phyloP scores from a whole-genome alignment of 192 early-diverging fungal species.

The Backusella westeae region DNA sequence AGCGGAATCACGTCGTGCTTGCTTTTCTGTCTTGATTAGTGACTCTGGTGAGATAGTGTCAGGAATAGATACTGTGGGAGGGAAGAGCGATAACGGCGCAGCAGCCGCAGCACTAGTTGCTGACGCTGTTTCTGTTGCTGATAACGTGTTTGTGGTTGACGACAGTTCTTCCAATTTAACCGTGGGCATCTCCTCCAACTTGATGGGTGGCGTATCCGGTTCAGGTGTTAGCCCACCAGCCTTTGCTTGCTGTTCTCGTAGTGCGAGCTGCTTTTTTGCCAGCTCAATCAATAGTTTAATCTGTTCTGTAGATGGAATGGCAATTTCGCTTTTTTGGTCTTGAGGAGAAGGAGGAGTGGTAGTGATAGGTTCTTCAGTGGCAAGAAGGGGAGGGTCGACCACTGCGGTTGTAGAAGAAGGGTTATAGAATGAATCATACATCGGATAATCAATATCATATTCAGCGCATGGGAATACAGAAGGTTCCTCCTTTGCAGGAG shows the following conservation, averaged over 20 bases:
- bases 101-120: neutral
- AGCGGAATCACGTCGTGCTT: conserved; percentile 7
- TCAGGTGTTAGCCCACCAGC: neutral
- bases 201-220: neutral
- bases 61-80: conserved; percentile 25
- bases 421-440: neutral
- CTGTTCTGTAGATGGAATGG: conserved; percentile 23
- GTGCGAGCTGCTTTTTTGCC: conserved; percentile 26
- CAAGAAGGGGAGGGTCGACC: neutral
- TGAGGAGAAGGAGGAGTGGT: neutral
- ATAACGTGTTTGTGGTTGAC: neutral
- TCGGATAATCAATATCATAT: neutral
- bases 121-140: neutral
- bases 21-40: conserved; percentile 17
- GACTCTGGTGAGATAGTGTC: conserved; percentile 16
- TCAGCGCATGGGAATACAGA: neutral
- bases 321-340: neutral
- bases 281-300: conserved; percentile 31
- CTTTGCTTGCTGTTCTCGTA: conserved; percentile 18
- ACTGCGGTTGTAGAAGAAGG: neutral
- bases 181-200: neutral
- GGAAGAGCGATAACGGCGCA: neutral
- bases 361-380: neutral
- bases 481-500: conserved; percentile 2
- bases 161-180: neutral